These are phyloP conservation scores for Otatea glauca DNA, from an alignment of 176 grass and related monocot species.

Conservation along the genomic window DNA sequence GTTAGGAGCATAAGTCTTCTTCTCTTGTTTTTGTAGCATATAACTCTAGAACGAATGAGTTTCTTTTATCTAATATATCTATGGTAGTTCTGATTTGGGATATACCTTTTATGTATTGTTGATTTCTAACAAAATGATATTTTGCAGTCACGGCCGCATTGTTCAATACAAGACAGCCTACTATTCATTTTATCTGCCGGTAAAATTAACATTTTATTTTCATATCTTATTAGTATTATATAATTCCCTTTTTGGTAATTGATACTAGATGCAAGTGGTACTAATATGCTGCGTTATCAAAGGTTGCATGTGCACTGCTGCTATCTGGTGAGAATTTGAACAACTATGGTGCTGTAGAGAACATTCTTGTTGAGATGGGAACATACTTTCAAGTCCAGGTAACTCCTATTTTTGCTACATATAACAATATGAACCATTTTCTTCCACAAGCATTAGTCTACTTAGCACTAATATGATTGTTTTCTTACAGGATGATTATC, in stretches of 20 bases:
- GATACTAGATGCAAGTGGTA: conserved; percentile 9
- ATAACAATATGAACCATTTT: background rate
- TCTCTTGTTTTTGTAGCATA: background rate
- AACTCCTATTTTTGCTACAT: conserved; percentile 24
- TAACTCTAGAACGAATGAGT: background rate
- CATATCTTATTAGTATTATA: background rate
- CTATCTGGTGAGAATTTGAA: conserved; percentile 80
- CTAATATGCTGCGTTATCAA: conserved; percentile 40
- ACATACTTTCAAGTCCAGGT: conserved; percentile 98
- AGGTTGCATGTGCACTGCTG: conserved; percentile 96
- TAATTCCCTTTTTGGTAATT: background rate
- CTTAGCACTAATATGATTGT: conserved; percentile 19
- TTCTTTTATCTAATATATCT: background rate
- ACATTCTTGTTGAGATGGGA: conserved; percentile 96
- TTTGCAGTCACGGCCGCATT: conserved; percentile 82
- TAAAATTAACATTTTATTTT: conserved; percentile 48
- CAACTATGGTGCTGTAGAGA: conserved; percentile 76
- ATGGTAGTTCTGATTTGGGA: background rate
- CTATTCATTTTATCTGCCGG: conserved; percentile 99
- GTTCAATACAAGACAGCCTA: conserved; percentile 98
- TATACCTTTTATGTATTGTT: conserved; percentile 3
- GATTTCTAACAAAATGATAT: background rate
- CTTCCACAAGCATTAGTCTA: conserved; percentile 30
- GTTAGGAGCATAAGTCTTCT: background rate
- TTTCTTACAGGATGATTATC: conserved; percentile 88